Base-by-base conservation (phyloP, 352 stramenopile species). In the Pythium guiyangense region DNA sequence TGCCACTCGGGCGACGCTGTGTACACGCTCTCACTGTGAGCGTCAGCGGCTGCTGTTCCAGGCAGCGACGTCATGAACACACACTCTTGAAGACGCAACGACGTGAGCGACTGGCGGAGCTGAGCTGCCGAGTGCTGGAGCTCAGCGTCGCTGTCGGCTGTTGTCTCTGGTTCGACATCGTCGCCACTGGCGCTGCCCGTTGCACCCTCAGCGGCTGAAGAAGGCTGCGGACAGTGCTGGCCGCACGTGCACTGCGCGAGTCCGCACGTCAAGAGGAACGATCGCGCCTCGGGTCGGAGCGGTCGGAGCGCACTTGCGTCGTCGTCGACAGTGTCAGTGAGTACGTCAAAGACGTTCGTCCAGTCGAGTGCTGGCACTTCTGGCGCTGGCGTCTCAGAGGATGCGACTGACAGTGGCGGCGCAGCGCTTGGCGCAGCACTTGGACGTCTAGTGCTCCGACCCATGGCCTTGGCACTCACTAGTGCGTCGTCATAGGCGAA, bases 1-100 rank as follows among this genome's bases (percentile, higher is more conserved):
- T 31, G 49, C 74, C 74, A 84, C 53, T 69, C 58, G 8, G 37
- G n/a, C n/a, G 49, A 62, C 29, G n/a, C 45, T 3, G 37, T 52
- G 37, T 57, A 51, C 9, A 12, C n/a, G 10, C 20, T 34, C 5
- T 15, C 26, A 2, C 14, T 17, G 15, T 5, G 5, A 39, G 18
- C 40, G 35, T 29, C 45, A 14, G 18, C 20, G 4, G 42, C n/a
- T 15, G 42, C 42, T 8, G 9, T 25, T 18, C 46, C 50, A 20
- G 59, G 54, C 22, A 66, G 18, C 6, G 49, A 42, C 10, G 27
- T 45, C 31, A 67, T 53, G 40, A 64, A 54, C 40, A 31, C 60
- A 17, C 37, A 34, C n/a, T 67, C 60, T 14, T 59, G 55, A 26
- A 67, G 60, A 2, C 64, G 60, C 26, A 71, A 20, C 11, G 45